Conservation (phyloP, 2,329 filamentous ascomycete species). For the Trichoderma citrinoviride region DNA sequence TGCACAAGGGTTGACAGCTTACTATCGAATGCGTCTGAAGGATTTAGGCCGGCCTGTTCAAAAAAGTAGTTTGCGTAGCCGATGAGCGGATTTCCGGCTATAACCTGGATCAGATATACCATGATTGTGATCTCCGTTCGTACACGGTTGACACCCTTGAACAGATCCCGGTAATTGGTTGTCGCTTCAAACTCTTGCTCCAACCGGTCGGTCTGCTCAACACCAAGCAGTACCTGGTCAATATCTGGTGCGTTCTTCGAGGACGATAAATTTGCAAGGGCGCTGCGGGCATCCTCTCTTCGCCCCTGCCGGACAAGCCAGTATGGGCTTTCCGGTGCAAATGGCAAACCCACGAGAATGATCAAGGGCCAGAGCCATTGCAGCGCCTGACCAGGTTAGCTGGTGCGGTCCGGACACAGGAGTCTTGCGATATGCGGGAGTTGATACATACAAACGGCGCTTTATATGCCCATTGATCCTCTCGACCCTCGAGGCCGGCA, state of each 20-base stretch:
- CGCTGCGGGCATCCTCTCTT: slow-evolving; percentile 40
- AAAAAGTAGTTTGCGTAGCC: slow-evolving; percentile 55
- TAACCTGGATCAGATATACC: slow-evolving; percentile 63
- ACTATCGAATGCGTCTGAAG: slow-evolving; percentile 28
- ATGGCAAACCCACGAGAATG: slow-evolving; percentile 45
- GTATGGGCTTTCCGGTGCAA: slow-evolving; percentile 51
- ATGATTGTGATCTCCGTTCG: slow-evolving; percentile 57
- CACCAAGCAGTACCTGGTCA: slow-evolving; percentile 50
- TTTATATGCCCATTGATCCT: slow-evolving; percentile 47
- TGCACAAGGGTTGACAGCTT: background rate
- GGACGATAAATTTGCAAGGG: slow-evolving; percentile 45
- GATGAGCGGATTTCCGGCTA: slow-evolving; percentile 62
- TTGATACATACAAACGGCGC: slow-evolving; percentile 27
- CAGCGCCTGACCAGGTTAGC: slow-evolving; percentile 34
- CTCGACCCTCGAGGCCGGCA: slow-evolving; percentile 40
- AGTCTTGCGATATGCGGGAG: background rate
- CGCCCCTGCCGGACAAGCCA: slow-evolving; percentile 47
- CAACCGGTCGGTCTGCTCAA: slow-evolving; percentile 56
- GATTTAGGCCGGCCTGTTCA: slow-evolving; percentile 33
- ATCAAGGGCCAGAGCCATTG: slow-evolving; percentile 51
- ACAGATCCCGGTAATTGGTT: slow-evolving; percentile 50
- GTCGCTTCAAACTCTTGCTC: slow-evolving; percentile 51
- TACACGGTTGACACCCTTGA: slow-evolving; percentile 48
- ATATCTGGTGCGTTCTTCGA: slow-evolving; percentile 26
- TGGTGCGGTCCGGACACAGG: background rate